Base-by-base conservation (phyloP, 306 rosid species). In the Vigna hirtella region DNA sequence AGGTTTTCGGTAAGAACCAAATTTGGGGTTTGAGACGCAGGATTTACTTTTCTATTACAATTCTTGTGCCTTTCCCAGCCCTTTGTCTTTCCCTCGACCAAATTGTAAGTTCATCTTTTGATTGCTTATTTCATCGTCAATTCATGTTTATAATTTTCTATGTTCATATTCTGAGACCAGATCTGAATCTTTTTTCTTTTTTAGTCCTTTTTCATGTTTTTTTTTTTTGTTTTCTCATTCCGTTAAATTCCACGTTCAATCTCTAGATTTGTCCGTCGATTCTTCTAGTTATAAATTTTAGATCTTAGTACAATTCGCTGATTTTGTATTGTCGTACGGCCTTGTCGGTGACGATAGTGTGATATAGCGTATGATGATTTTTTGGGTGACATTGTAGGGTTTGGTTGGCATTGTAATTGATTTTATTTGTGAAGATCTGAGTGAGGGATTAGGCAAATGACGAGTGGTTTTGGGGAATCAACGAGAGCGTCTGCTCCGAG, bases 391-490 rank as follows among this genome's bases (percentile, higher is more conserved):
- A 72, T 63, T 79, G 55, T n/a, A 70, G 82, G 62, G 80, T 84
- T 84, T 70, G 59, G 32, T 84, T 64, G 59, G 22, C 30, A 3
- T 47, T 61, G 34, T 67, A 67, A n/a, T 64, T 51, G 30, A 9
- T 47, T 24, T 49, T 7, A 48, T 59, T 57, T 30, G 56, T 73
- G 79, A 53, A 52, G 81, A 82, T 76, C 43, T 17, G 63, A 32
- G 76, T 17, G 73, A 26, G 78, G 66, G 67, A 14, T 78, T 61
- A 26, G 76, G 66, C 56, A 88, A 72, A 82, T 94, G 98, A 81
- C 87, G 11, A 80, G 87, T 86, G 93, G 86, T 32, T 85, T 89
- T 72, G 96, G 91, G 28, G 94, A 88, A 86, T 87, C 97, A 20
- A 82, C 86, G 0, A 88, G 79, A 26, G 72, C 83, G n/a, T 84